Evolutionary conservation across 2,329 filamentous ascomycete genomes (phyloP), one percentile per base, ranked within the genome.

Genomic region (Talaromyces sp.): DNA sequence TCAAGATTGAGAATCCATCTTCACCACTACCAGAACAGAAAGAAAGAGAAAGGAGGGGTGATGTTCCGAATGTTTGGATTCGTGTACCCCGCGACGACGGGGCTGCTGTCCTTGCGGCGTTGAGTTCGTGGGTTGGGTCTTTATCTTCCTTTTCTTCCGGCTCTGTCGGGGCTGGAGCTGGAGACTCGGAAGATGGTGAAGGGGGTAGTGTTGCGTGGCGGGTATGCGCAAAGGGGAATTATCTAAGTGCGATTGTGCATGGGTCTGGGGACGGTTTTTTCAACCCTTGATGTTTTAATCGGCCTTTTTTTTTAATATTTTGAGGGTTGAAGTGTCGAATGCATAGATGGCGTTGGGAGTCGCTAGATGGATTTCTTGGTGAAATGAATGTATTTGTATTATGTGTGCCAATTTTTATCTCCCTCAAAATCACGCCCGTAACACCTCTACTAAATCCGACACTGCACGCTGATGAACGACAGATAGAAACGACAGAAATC

Each of bases 121-220:
- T 83, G 65, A 81, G 78, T 70, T 81, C 80, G 37, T 83, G 81
- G 81, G 73, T 80, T 60, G 78, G 79, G 1, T n/a, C 19, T 19
- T 19, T 63, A 6, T 39, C 62, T 49, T 52, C 62, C 39, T 52
- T 43, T 37, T 68, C 60, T 31, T 58, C 57, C 27, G 8, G 13
- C 47, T 14, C 52, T 54, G n/a, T 27, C 19, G 10, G 27, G 31
- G 8, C 7, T 16, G 16, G 27, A 16, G 27, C 3, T 24, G 43
- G 11, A 57, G 67, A 37, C 45, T 61, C 11, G 52, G 63, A 39
- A 66, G 68, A 14, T 59, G 65, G 16, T 27, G 69, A 24, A 24
- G 60, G 19, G 14, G 68, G 65, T 3, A 72, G 67, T 64, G 73
- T 79, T 24, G 76, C 78, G 27, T 80, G 76, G 76, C 73, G 75